These are phyloP conservation scores for Corchorus capsularis DNA, from an alignment of 345 rosid species.

Conservation along the genomic window DNA sequence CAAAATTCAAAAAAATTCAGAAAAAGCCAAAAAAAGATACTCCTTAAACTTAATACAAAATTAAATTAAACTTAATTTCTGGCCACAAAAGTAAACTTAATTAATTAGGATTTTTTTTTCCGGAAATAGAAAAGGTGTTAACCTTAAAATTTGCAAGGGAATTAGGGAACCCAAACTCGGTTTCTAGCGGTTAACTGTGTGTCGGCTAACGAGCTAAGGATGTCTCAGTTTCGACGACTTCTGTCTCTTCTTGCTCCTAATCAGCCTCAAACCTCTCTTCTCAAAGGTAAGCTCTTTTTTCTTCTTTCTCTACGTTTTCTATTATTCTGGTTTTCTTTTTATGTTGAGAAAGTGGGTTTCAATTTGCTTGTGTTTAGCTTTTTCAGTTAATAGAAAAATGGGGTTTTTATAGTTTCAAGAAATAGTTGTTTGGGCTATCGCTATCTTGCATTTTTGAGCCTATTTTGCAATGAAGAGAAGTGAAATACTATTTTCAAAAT, in stretches of 20 bases:
- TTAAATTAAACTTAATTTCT: no score
- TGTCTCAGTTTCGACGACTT: slow-evolving; percentile 29
- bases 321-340: background rate
- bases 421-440: background rate
- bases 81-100: no score
- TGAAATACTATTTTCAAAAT: background rate
- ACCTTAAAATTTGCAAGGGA: no score
- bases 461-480: background rate
- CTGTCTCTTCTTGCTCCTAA: slow-evolving; percentile 26
- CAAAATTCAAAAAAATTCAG: no score
- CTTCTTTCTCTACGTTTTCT: background rate
- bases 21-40: no score
- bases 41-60: no score
- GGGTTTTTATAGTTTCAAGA: background rate
- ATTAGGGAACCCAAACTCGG: background rate
- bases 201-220: slow-evolving; percentile 33
- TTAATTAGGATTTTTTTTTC: no score
- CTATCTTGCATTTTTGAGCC: background rate
- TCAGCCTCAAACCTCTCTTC: slow-evolving; percentile 24
- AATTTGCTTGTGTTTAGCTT: background rate
- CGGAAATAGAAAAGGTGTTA: no score
- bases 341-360: background rate
- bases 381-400: slow-evolving; percentile 5
- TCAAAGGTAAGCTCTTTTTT: slow-evolving; percentile 25
- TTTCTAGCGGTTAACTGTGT: background rate